A percentile compares a stretch with the other conserved stretches of the same genome.
These are phyloP conservation scores for Astragalus glycyphyllos DNA, from an alignment of 306 rosid genomes.

Conservation along the genomic window DNA sequence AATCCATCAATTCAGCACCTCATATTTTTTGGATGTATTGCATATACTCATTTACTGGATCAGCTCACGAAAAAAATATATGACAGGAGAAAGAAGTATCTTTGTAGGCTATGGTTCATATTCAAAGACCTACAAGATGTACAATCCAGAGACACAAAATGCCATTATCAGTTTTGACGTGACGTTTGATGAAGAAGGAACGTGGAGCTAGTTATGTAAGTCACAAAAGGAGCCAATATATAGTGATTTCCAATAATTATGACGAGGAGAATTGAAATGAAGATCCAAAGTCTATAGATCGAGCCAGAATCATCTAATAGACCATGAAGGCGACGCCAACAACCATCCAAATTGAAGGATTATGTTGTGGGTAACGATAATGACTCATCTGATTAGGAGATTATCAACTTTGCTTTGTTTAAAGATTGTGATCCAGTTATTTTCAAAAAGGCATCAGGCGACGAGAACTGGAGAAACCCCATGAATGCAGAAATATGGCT, in stretches of 20 bases:
- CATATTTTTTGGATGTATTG: no score
- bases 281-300: neutral
- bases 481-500: neutral
- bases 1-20: no score
- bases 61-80: neutral
- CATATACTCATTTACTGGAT: neutral
- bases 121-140: neutral
- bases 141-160: neutral
- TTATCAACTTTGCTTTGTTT: neutral
- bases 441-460: neutral
- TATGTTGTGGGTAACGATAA: no score
- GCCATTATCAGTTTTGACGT: neutral
- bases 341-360: no score
- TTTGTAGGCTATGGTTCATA: neutral
- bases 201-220: neutral
- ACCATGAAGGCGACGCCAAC: no score
- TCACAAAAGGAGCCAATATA: neutral
- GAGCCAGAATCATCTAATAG: no score
- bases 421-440: neutral
- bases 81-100: neutral
- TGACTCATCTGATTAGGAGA: neutral
- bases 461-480: neutral
- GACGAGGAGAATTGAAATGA: neutral
- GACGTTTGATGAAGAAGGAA: neutral
- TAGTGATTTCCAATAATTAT: neutral